phyloP scores from a whole-genome alignment of 2,329 filamentous ascomycete genomes.

The Emericellopsis cladophorae region DNA sequence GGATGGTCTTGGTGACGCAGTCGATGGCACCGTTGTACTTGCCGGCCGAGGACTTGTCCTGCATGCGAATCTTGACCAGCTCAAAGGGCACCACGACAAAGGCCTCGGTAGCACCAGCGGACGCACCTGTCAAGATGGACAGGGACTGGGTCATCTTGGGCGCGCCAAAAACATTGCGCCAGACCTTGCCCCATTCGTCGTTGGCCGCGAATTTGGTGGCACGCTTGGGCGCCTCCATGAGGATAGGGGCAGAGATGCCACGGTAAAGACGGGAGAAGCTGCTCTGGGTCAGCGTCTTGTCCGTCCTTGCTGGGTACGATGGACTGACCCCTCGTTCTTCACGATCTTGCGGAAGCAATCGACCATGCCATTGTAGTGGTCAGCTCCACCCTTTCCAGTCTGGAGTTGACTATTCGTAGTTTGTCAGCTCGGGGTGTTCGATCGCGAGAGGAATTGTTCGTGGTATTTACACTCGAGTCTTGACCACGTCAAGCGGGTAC shows the following conservation, averaged over 20 bases:
- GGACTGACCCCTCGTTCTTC: conserved; percentile 74
- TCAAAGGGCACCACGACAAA: conserved; percentile 98
- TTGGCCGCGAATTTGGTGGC: conserved; percentile 99
- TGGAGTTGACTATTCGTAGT: conserved; percentile 61
- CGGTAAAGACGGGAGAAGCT: conserved; percentile 87
- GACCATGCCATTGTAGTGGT: conserved; percentile 91
- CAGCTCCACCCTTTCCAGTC: conserved; percentile 62
- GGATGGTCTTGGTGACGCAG: conserved; percentile 69
- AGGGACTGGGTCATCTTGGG: conserved; percentile 84
- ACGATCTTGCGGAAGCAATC: conserved; percentile 98
- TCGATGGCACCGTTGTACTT: conserved; percentile 79
- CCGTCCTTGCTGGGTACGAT: background rate
- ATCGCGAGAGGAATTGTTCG: conserved; percentile 7
- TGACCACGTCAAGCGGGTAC: conserved; percentile 98
- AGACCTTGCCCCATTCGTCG: conserved; percentile 94
- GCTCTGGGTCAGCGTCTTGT: conserved; percentile 3
- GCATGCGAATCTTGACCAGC: conserved; percentile 94
- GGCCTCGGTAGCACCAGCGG: conserved; percentile 87
- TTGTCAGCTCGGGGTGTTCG: conserved; percentile 2
- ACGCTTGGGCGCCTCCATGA: conserved; percentile 92
- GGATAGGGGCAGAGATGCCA: conserved; percentile 86
- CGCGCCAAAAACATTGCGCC: conserved; percentile 74
- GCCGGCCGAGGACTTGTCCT: conserved; percentile 85
- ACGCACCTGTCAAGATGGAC: conserved; percentile 85
- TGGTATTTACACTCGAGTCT: conserved; percentile 73